phyloP scores from a whole-genome alignment of 2,329 filamentous ascomycete species.

The Botrytis medusae region DNA sequence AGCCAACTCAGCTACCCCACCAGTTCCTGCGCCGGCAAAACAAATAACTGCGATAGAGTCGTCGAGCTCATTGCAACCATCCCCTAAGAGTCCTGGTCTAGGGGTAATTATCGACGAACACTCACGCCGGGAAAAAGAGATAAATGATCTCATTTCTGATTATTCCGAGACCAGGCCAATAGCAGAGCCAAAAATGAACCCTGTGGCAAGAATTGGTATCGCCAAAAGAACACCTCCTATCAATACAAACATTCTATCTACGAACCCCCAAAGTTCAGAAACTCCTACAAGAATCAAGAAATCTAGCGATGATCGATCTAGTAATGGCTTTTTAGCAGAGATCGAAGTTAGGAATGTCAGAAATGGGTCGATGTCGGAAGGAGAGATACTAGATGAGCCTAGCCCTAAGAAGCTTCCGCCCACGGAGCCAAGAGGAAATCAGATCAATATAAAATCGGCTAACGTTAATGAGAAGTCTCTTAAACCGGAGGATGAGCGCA shows the following conservation, averaged over 20 bases:
- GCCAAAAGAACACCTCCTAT: background rate
- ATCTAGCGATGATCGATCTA: slow-evolving; percentile 24
- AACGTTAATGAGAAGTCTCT: slow-evolving; percentile 28
- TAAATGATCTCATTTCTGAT: slow-evolving; percentile 36
- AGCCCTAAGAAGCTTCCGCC: slow-evolving; percentile 25
- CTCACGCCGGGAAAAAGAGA: slow-evolving; percentile 31
- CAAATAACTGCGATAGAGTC: slow-evolving; percentile 20
- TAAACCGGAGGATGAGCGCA: slow-evolving; percentile 26
- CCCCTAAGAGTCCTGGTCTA: slow-evolving; percentile 26
- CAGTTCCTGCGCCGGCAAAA: slow-evolving; percentile 22
- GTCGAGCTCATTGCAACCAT: slow-evolving; percentile 28
- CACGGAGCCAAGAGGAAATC: slow-evolving; percentile 29
- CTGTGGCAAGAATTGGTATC: slow-evolving; percentile 19
- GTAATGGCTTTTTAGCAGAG: slow-evolving; percentile 23
- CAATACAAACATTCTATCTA: slow-evolving; percentile 15
- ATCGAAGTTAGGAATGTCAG: slow-evolving; percentile 27
- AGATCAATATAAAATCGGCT: slow-evolving; percentile 22
- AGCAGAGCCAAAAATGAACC: slow-evolving; percentile 26
- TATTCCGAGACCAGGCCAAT: slow-evolving; percentile 31
- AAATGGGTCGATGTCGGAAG: slow-evolving; percentile 33
- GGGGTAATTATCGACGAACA: slow-evolving; percentile 13
- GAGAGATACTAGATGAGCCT: slow-evolving; percentile 40
- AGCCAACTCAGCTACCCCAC: slow-evolving; percentile 33
- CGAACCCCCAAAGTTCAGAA: slow-evolving; percentile 31
- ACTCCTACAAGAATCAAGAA: slow-evolving; percentile 30